Evolutionary conservation across 2,329 filamentous ascomycete genomes (phyloP), one percentile per base, ranked within the genome.

Genomic region (Penicillium nordicum): DNA sequence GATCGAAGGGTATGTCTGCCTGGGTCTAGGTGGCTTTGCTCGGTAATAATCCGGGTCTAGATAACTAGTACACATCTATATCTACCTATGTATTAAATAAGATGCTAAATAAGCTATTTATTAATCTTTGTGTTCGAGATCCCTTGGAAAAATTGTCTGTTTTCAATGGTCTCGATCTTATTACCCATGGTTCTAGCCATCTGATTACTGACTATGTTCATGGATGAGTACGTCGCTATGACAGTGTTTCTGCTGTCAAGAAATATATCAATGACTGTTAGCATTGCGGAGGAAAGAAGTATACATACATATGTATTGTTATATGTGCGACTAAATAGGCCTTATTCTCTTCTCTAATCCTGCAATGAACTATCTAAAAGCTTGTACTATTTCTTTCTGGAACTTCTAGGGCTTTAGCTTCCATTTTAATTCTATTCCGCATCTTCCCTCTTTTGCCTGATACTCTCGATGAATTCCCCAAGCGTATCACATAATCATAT

Each of bases 41-140:
- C 49, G 23, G 42, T 58, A 50, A 57, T 47, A 37, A 32, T 25
- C 2, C 4, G 18, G 40, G 40, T 34, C 36, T 54, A 34, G 51
- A 53, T 53, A 34, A 44, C 42, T 53, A 43, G 9, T n/a, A 29
- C 25, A 29, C 5, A 37, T 49, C 23, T 36, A 38, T 23, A 27
- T 29, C 4, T 41, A 18, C 18, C 18, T 18, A 18, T 1, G 18
- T 18, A 16, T 30, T 30, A 7, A n/a, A 10, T 7, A 18, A 50
- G 7, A 40, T 8, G n/a, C 14, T 25, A 40, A 11, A 43, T 40
- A 40, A 38, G 25, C 21, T 32, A 43, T 50, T 34, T 18, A 29
- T 16, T 36, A 23, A 27, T 44, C 25, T 52, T 37, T 16, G 27
- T 23, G 21, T 44, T 34, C 7, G 9, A 23, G 25, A 44, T 25